These are phyloP conservation scores for Saccharomyces mikatae DNA, from an alignment of 805 yeast species.

Conservation along the genomic window DNA sequence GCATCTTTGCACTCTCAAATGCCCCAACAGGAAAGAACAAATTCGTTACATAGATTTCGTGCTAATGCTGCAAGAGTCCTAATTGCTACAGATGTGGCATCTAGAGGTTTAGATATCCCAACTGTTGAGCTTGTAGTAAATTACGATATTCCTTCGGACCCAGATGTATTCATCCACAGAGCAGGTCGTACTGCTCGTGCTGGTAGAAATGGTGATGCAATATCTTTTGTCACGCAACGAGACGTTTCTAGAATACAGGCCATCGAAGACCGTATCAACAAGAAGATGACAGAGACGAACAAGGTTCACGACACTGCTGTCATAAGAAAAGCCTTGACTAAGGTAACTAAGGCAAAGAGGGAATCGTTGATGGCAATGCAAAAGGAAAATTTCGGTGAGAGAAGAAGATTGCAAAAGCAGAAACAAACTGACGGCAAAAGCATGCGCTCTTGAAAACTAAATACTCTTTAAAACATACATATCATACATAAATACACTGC, in stretches of 20 bases:
- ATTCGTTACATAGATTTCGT: conserved; percentile 83
- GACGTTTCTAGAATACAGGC: conserved; percentile 76
- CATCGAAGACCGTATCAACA: conserved; percentile 76
- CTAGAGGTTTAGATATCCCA: conserved; percentile 96
- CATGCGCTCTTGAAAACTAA: neutral
- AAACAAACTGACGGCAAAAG: conserved; percentile 26
- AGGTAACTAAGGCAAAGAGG: conserved; percentile 74
- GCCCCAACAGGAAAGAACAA: conserved; percentile 88
- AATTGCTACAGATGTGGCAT: conserved; percentile 94
- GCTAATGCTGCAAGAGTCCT: conserved; percentile 91
- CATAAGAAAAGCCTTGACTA: conserved; percentile 60
- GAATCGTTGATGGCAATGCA: conserved; percentile 94
- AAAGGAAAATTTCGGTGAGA: conserved; percentile 78
- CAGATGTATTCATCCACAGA: conserved; percentile 93
- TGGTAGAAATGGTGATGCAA: conserved; percentile 77
- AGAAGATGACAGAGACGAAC: conserved; percentile 70
- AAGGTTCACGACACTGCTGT: conserved; percentile 68
- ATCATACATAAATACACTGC: neutral
- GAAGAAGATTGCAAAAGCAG: conserved; percentile 42
- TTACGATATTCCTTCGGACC: conserved; percentile 90
- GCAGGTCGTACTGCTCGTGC: conserved; percentile 99
- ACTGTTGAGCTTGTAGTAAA: conserved; percentile 82
- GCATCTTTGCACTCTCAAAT: conserved; percentile 90
- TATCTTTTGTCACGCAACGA: conserved; percentile 75
- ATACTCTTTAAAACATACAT: neutral